Conservation (phyloP, 139 green algal genomes). For the Chlamydomonas sphaeroides region DNA sequence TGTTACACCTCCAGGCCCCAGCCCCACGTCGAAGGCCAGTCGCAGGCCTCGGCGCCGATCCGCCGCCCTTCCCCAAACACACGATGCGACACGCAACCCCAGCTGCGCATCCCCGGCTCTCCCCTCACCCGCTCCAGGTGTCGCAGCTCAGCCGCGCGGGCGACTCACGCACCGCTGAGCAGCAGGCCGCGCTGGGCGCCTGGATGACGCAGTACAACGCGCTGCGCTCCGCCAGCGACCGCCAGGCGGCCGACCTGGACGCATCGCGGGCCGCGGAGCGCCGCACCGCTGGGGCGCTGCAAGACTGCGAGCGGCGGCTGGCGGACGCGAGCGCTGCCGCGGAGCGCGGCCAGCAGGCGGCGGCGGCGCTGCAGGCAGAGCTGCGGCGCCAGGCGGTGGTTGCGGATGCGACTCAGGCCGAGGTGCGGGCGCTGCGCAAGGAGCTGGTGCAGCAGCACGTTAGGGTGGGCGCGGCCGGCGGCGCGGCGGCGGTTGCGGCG, state of each 20-base stretch:
- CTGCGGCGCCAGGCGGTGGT: not conserved
- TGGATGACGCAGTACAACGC: not conserved
- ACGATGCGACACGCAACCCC: no score
- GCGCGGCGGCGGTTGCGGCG: no score
- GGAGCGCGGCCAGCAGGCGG: not conserved
- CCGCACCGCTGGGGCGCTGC: not conserved
- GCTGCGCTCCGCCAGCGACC: not conserved
- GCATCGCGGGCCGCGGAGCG: not conserved
- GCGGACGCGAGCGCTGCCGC: not conserved
- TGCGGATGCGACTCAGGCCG: not conserved
- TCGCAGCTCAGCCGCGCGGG: not conserved
- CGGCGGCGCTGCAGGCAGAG: not conserved
- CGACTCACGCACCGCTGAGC: not conserved
- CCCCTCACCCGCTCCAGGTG: not conserved
- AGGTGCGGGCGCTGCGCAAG: not conserved
- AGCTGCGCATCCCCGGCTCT: no score
- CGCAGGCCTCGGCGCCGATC: no score
- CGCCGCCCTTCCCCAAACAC: no score
- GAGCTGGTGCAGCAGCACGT: not conserved
- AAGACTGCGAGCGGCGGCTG: not conserved
- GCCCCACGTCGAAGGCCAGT: no score
- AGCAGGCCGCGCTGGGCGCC: not conserved
- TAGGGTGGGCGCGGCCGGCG: no score
- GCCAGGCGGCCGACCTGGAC: not conserved
- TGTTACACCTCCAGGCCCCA: no score